These are phyloP conservation scores for Hypsizygus ulmarius DNA, from an alignment of 1,284 basidiomycete species.

Conservation along the genomic window DNA sequence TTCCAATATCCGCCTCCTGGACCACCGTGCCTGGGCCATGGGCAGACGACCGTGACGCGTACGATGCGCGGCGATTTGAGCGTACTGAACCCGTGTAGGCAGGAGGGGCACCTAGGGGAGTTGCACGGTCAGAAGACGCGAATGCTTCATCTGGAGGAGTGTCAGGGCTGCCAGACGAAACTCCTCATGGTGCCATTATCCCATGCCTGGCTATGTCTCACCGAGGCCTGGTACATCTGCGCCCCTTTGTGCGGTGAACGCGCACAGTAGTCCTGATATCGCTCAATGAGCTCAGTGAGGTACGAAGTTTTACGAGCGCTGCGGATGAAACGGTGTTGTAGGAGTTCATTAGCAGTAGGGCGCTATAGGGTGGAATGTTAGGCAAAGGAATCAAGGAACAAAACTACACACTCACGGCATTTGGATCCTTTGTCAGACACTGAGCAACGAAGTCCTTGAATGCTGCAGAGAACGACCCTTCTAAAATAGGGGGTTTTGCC, in stretches of 20 bases:
- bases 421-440: conserved; percentile 93
- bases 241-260: conserved; percentile 55
- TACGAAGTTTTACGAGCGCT: conserved; percentile 78
- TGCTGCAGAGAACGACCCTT: conserved; percentile 77
- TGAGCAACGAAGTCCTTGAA: conserved; percentile 93
- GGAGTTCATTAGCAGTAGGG: conserved; percentile 86
- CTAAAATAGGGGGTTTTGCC: conserved; percentile 89
- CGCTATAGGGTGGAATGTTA: conserved; percentile 50
- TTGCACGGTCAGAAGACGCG: conserved; percentile 8
- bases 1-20: conserved; percentile 78
- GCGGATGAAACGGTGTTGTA: conserved; percentile 91
- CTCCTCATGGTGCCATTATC: conserved; percentile 77
- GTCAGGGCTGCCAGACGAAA: conserved; percentile 34
- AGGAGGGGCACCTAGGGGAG: conserved; percentile 53
- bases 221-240: conserved; percentile 52
- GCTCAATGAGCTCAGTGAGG: conserved; percentile 85
- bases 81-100: conserved; percentile 58
- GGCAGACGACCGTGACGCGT: conserved; percentile 65
- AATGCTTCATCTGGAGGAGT: conserved; percentile 33
- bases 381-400: conserved; percentile 10
- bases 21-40: conserved; percentile 73
- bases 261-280: conserved; percentile 68
- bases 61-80: conserved; percentile 63
- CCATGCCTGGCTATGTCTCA: conserved; percentile 59
- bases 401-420: conserved; percentile 48